These are phyloP conservation scores for Cantharellus anzutake DNA, from an alignment of 768 basidiomycete genomes.

Conservation along the genomic window DNA sequence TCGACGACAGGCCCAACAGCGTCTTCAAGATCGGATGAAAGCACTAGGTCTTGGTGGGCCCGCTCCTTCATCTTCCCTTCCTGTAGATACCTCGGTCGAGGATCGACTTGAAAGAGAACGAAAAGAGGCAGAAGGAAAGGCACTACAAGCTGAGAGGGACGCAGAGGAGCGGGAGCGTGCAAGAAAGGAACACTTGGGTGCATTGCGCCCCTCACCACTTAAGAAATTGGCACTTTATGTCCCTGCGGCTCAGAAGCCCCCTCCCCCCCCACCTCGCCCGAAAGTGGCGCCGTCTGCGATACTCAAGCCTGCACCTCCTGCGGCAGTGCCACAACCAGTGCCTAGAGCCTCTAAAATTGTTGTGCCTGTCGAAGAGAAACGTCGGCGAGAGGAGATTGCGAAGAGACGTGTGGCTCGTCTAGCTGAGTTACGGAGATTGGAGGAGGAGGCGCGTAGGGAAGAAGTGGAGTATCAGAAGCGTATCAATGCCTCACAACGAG, in stretches of 20 bases:
- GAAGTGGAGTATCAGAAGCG: conserved; percentile 17
- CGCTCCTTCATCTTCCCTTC: conserved; percentile 17
- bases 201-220: conserved; percentile 28
- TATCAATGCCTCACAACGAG: conserved; percentile 10
- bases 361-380: not conserved
- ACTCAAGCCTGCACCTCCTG: conserved; percentile 15
- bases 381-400: conserved; percentile 1
- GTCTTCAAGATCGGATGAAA: conserved; percentile 69
- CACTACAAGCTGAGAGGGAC: conserved; percentile 54
- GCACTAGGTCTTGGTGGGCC: conserved; percentile 54
- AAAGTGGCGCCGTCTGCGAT: conserved; percentile 11
- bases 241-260: too few species aligned
- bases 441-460: conserved; percentile 43
- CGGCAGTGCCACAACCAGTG: not conserved
- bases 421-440: conserved; percentile 38
- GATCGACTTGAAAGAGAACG: conserved; percentile 72
- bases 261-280: not conserved
- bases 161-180: conserved; percentile 61
- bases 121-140: conserved; percentile 80
- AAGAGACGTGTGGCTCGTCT: conserved; percentile 44
- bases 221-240: conserved; percentile 18
- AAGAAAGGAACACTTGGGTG: conserved; percentile 54
- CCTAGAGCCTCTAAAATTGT: too few species aligned
- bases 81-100: conserved; percentile 62
- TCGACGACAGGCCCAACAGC: conserved; percentile 58